These are phyloP conservation scores for Hyaloraphidium curvatum DNA, from an alignment of 192 early-diverging fungal species.

Conservation along the genomic window DNA sequence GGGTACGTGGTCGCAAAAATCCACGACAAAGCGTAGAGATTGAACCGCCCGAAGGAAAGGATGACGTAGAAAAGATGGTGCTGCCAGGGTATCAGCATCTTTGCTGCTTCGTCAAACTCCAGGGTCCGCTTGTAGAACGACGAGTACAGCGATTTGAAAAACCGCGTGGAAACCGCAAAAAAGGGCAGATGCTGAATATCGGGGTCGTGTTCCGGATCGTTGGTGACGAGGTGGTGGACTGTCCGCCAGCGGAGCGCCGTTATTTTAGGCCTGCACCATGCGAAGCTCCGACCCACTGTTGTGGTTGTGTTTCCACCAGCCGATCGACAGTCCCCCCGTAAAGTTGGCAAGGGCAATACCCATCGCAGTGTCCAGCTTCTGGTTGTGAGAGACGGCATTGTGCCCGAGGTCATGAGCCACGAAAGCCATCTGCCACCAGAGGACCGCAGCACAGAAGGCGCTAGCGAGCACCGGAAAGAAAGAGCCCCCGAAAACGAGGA, in stretches of 20 bases:
- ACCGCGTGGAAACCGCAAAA: slow-evolving; percentile 62
- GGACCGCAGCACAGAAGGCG: slow-evolving; percentile 37
- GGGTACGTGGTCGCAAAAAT: slow-evolving; percentile 10
- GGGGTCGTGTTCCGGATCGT: slow-evolving; percentile 84
- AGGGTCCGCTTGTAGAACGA: slow-evolving; percentile 69
- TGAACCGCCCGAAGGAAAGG: slow-evolving; percentile 80
- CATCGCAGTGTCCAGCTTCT: slow-evolving; percentile 51
- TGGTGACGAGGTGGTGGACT: slow-evolving; percentile 94
- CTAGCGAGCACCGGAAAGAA: slow-evolving; percentile 11
- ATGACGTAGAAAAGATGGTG: slow-evolving; percentile 73
- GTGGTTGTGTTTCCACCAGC: slow-evolving; percentile 97
- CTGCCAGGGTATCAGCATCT: slow-evolving; percentile 59
- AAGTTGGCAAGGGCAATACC: slow-evolving; percentile 66
- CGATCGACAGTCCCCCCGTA: slow-evolving; percentile 71
- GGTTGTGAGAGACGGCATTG: slow-evolving; percentile 63
- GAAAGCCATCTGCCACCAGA: slow-evolving; percentile 89
- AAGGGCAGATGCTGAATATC: slow-evolving; percentile 97
- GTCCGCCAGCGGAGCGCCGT: too few species aligned
- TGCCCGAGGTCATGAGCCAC: slow-evolving; percentile 95
- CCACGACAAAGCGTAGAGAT: slow-evolving; percentile 36
- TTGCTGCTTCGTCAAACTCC: slow-evolving; percentile 55
- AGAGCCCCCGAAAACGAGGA: slow-evolving; percentile 9
- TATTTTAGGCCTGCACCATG: too few species aligned
- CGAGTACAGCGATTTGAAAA: slow-evolving; percentile 70
- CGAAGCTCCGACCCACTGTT: too few species aligned